Conservation (phyloP, 352 stramenopile genomes). For the Phytophthora pini region DNA sequence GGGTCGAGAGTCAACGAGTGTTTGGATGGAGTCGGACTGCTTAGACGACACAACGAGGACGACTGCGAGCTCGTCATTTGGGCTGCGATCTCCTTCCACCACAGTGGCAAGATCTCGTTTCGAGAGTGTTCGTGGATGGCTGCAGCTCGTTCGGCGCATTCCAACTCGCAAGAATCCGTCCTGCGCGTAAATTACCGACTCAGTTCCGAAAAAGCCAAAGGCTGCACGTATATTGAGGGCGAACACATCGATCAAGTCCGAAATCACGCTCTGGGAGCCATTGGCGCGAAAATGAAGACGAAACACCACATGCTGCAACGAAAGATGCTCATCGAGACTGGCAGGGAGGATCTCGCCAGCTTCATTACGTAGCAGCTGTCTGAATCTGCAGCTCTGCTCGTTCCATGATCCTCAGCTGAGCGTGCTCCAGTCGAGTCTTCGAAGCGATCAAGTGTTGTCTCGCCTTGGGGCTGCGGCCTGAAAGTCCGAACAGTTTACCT, state of each 20-base stretch:
- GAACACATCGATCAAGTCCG: constrained; percentile 41
- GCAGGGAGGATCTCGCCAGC: constrained; percentile 25
- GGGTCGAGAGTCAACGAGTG: constrained; percentile 28
- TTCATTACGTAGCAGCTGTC: constrained; percentile 22
- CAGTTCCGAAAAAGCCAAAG: constrained; percentile 25
- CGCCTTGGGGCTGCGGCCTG: background rate
- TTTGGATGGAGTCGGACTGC: constrained; percentile 28
- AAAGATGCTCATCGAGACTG: constrained; percentile 35
- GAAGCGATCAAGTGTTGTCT: constrained; percentile 7
- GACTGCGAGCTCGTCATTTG: constrained; percentile 37
- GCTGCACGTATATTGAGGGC: constrained; percentile 33
- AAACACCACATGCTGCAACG: constrained; percentile 31
- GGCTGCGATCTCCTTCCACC: constrained; percentile 37
- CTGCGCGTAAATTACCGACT: constrained; percentile 31
- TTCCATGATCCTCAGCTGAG: constrained; percentile 17
- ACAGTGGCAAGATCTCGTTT: constrained; percentile 39
- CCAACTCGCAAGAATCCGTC: constrained; percentile 21
- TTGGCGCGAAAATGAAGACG: constrained; percentile 36
- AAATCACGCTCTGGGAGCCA: constrained; percentile 32
- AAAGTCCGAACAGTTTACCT: constrained; percentile 5
- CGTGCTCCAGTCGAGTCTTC: constrained; percentile 10
- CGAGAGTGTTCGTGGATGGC: constrained; percentile 33
- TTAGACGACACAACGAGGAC: constrained; percentile 27
- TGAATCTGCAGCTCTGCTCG: background rate
- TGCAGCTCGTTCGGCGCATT: constrained; percentile 22